phyloP scores from a whole-genome alignment of 23 red algal genomes.

The Agarophyton chilense region DNA sequence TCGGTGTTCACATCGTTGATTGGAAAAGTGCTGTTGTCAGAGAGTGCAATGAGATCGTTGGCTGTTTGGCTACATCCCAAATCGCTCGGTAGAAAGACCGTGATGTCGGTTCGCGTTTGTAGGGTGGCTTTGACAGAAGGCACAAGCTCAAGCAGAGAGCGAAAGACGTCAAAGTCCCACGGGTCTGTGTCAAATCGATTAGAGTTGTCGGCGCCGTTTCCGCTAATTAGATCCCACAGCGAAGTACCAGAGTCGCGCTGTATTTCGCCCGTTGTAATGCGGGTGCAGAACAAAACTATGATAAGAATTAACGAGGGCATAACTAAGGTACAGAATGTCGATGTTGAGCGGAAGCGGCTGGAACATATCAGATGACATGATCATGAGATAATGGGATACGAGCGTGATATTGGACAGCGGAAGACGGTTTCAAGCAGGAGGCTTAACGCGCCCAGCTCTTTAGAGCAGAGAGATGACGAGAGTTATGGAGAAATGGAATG shows the following conservation, averaged over 20 bases:
- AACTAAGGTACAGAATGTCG: too few relatives aligned
- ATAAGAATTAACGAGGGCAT: too few relatives aligned
- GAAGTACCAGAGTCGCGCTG: neutral
- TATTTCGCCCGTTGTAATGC: too few relatives aligned
- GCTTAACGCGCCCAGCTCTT: too few relatives aligned
- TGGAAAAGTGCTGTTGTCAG: neutral
- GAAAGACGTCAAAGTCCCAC: slow-evolving; percentile 12
- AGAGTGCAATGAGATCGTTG: slow-evolving; percentile 6
- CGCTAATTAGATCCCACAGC: neutral
- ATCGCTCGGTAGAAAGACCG: slow-evolving; percentile 35
- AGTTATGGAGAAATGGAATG: too few relatives aligned
- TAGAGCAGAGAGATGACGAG: too few relatives aligned
- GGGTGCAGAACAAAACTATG: too few relatives aligned
- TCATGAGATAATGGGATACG: too few relatives aligned
- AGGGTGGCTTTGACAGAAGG: neutral
- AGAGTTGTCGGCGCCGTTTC: neutral
- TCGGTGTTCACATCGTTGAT: neutral
- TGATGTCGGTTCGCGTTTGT: neutral
- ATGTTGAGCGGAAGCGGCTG: too few relatives aligned
- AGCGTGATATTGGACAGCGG: too few relatives aligned
- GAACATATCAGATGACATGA: too few relatives aligned
- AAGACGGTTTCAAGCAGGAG: too few relatives aligned
- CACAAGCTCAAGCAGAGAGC: neutral
- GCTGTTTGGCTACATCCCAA: slow-evolving; percentile 24
- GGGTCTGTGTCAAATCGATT: neutral